Evolutionary conservation across 768 basidiomycete genomes (phyloP).

Genomic region (Boletus pseudo-olivaceus): DNA sequence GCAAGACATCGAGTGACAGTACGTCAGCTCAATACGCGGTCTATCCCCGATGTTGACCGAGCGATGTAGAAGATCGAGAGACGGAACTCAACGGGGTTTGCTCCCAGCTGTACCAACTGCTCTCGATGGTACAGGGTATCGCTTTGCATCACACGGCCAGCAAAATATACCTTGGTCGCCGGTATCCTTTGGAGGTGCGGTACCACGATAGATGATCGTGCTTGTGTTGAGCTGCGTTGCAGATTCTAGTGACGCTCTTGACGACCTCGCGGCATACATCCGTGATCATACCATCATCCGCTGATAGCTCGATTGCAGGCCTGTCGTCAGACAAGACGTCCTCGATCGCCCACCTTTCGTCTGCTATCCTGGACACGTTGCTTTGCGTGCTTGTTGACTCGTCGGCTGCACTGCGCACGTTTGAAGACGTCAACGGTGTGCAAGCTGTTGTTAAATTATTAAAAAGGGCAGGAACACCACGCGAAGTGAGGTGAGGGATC

Average conservation of each 20-base stretch:
- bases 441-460: constrained; percentile 83
- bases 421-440: constrained; percentile 75
- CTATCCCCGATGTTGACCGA: not conserved
- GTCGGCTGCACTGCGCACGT: constrained; percentile 64
- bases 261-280: constrained; percentile 65
- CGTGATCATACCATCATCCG: constrained; percentile 19
- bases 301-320: not conserved
- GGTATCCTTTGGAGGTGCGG: constrained; percentile 61
- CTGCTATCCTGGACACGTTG: constrained; percentile 76
- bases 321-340: constrained; percentile 22
- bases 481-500: constrained; percentile 78
- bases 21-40: constrained; percentile 8
- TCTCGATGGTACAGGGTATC: constrained; percentile 76
- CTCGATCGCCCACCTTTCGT: constrained; percentile 51
- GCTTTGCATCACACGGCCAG: constrained; percentile 63
- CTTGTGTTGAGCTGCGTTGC: constrained; percentile 5
- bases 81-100: constrained; percentile 47
- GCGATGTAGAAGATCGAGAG: constrained; percentile 38
- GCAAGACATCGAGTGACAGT: constrained; percentile 46
- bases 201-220: not conserved
- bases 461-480: constrained; percentile 81
- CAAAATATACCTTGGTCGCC: constrained; percentile 68
- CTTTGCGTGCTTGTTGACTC: constrained; percentile 89
- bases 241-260: constrained; percentile 74
- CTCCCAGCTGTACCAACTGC: constrained; percentile 51